Conservation (phyloP, 208 protist species). For the Wallacemonas sp. region DNA sequence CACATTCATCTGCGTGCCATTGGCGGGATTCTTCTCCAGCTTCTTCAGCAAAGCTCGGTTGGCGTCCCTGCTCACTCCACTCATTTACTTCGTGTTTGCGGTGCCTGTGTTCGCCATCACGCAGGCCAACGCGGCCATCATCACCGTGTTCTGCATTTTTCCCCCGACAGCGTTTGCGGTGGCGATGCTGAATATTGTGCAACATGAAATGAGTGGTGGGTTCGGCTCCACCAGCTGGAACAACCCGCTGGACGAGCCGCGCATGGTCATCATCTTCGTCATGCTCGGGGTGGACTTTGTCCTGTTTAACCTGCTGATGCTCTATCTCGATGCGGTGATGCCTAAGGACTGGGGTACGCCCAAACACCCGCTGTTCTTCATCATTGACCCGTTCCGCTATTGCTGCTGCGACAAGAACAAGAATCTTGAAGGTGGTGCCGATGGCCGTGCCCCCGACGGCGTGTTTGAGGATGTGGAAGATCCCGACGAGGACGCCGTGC, state of each 20-base stretch:
- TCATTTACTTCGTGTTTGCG: conserved; percentile 40
- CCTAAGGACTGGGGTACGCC: conserved; percentile 46
- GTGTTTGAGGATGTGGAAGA: conserved; percentile 34
- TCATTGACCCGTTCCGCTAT: conserved; percentile 29
- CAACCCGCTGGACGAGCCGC: conserved; percentile 3
- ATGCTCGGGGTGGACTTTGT: conserved; percentile 46
- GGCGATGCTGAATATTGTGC: conserved; percentile 28
- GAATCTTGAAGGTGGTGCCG: conserved; percentile 16
- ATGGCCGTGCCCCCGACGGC: conserved; percentile 23
- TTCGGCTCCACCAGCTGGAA: conserved; percentile 24
- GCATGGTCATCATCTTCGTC: conserved; percentile 23
- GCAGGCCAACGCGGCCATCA: conserved; percentile 14
- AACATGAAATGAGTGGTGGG: conserved; percentile 30
- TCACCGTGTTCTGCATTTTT: conserved; percentile 28
- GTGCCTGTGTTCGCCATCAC: conserved; percentile 48
- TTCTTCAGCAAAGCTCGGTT: conserved; percentile 48
- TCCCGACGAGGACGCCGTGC: conserved; percentile 11
- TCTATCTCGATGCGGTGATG: conserved; percentile 61
- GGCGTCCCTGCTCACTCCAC: conserved; percentile 37
- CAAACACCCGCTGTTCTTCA: conserved; percentile 68
- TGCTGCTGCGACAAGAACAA: background rate
- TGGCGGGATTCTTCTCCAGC: conserved; percentile 31
- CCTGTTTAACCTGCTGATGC: conserved; percentile 55
- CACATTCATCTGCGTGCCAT: conserved; percentile 29
- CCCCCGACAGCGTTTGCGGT: conserved; percentile 40